phyloP scores from a whole-genome alignment of 768 basidiomycete species.

The Rhodotorula kratochvilovae region DNA sequence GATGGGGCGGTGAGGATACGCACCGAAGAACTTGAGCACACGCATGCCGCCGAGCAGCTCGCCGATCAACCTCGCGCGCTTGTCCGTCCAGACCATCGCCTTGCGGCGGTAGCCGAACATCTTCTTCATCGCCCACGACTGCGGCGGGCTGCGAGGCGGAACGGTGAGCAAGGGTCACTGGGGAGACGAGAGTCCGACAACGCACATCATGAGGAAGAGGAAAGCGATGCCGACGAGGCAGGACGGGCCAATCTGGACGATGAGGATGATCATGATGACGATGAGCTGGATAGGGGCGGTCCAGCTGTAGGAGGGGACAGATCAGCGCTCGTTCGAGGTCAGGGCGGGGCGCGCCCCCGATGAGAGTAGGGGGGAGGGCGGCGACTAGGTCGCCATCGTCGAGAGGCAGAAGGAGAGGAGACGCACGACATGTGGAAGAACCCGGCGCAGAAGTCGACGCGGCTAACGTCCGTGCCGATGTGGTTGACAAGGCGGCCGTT shows the following conservation, averaged over 20 bases:
- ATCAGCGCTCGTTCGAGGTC: too few species aligned
- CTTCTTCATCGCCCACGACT: conserved; percentile 66
- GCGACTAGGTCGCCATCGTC: too few species aligned
- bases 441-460: conserved; percentile 76
- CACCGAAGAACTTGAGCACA: conserved; percentile 75
- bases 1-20: background rate
- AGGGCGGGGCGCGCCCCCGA: conserved; percentile 49
- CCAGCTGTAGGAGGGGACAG: background rate
- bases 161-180: background rate
- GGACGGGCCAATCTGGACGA: conserved; percentile 65
- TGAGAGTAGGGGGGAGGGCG: conserved; percentile 52
- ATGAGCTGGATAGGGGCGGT: conserved; percentile 62
- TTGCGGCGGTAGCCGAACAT: conserved; percentile 66
- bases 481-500: conserved; percentile 90
- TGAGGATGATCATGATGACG: conserved; percentile 69
- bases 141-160: conserved; percentile 57
- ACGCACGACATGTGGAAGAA: conserved; percentile 53
- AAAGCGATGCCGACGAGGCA: conserved; percentile 59
- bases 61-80: conserved; percentile 79
- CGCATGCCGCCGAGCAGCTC: conserved; percentile 86
- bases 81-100: conserved; percentile 82
- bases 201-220: conserved; percentile 57
- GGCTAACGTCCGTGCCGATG: conserved; percentile 84
- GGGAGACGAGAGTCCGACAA: conserved; percentile 44
- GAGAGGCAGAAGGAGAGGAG: too few species aligned